phyloP scores from a whole-genome alignment of 495 filamentous ascomycete genomes.

The Letharia lupina region DNA sequence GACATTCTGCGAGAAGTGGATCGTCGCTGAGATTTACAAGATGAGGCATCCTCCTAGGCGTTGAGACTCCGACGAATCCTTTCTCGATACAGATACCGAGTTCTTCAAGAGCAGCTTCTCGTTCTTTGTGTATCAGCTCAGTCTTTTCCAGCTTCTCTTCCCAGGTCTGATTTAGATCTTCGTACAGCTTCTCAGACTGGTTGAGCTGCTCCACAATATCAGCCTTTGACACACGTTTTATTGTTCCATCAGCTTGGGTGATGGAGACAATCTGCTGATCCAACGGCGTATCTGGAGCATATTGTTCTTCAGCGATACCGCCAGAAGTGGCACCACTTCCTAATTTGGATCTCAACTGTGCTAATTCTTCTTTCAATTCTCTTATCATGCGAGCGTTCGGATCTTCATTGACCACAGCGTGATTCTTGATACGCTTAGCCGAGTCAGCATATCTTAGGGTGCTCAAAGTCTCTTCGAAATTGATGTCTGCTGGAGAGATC shows the following conservation, averaged over 20 bases:
- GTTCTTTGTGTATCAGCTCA: constrained; percentile 94
- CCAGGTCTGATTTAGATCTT: constrained; percentile 98
- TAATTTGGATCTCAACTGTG: constrained; percentile 78
- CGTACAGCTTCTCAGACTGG: constrained; percentile 91
- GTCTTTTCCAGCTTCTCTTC: constrained; percentile 93
- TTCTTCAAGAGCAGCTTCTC: constrained; percentile 90
- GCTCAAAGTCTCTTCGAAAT: constrained; percentile 95
- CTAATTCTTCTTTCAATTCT: constrained; percentile 92
- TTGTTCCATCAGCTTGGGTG: constrained; percentile 68
- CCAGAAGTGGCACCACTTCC: constrained; percentile 51
- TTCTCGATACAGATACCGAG: constrained; percentile 98
- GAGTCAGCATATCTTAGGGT: constrained; percentile 96
- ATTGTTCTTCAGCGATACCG: constrained; percentile 60
- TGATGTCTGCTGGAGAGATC: constrained; percentile 97
- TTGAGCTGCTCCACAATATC: constrained; percentile 95
- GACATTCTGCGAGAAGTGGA: constrained; percentile 87
- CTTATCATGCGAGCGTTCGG: constrained; percentile 98
- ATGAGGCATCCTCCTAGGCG: constrained; percentile 98
- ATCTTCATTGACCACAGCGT: constrained; percentile 98
- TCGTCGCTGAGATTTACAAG: constrained; percentile 97
- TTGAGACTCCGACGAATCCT: constrained; percentile 89
- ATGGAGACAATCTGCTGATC: constrained; percentile 97
- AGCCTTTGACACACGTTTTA: constrained; percentile 96
- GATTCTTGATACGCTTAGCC: constrained; percentile 99
- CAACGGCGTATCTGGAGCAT: constrained; percentile 82